Conservation (phyloP, 1,284 basidiomycete genomes). For the Termitomyces sp. region DNA sequence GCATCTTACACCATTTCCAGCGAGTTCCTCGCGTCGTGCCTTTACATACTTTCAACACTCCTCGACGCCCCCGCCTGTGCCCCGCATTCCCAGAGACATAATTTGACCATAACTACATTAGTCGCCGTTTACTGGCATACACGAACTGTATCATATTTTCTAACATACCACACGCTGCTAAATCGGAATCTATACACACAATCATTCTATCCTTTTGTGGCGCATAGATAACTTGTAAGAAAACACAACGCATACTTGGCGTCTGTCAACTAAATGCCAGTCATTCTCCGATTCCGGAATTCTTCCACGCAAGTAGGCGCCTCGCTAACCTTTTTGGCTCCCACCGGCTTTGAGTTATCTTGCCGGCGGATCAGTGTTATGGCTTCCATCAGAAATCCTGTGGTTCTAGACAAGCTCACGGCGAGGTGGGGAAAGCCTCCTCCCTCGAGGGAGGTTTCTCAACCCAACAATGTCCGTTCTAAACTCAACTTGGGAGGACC, state of each 20-base stretch:
- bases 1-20: neutral
- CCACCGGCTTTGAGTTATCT: neutral
- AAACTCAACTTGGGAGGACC: constrained; percentile 8
- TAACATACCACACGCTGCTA: neutral
- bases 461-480: neutral
- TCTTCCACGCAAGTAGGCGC: no score
- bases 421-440: no score
- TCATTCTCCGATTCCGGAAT: no score
- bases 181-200: no score
- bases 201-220: no score
- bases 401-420: no score
- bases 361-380: neutral
- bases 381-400: no score
- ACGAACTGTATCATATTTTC: neutral
- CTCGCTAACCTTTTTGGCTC: no score
- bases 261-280: no score
- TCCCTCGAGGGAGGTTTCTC: neutral
- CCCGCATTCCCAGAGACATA: constrained; percentile 4
- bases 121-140: neutral
- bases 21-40: constrained; percentile 9
- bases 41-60: constrained; percentile 7
- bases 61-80: constrained; percentile 9
- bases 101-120: neutral
- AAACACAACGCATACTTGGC: no score
- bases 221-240: no score